phyloP scores from a whole-genome alignment of 306 rosid genomes.

The Mimosa pudica region DNA sequence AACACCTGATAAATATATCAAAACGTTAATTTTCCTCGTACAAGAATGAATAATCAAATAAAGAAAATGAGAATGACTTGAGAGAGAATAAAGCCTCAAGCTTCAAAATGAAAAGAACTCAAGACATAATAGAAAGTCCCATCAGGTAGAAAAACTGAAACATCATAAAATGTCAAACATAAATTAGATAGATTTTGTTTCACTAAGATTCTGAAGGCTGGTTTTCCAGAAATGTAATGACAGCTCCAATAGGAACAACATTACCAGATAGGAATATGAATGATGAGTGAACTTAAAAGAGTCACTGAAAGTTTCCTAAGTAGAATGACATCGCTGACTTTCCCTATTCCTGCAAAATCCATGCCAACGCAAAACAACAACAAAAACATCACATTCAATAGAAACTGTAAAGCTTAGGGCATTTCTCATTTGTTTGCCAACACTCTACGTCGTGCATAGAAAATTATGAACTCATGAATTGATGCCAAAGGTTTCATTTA shows the following conservation, averaged over 20 bases:
- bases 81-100: slow-evolving; percentile 11
- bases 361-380: background rate
- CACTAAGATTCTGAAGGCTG: background rate
- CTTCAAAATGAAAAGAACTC: slow-evolving; percentile 11
- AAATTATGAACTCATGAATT: background rate
- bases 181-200: background rate
- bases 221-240: background rate
- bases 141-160: slow-evolving; percentile 4
- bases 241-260: slow-evolving; percentile 29
- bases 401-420: background rate
- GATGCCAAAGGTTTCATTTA: background rate
- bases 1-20: slow-evolving; percentile 56
- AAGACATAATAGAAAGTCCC: slow-evolving; percentile 4
- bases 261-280: background rate
- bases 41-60: slow-evolving; percentile 7
- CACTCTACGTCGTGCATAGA: slow-evolving; percentile 3
- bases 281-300: slow-evolving; percentile 13
- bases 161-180: background rate
- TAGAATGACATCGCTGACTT: background rate
- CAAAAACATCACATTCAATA: background rate
- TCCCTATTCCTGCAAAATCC: background rate
- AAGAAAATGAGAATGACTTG: background rate
- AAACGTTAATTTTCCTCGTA: background rate
- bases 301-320: slow-evolving; percentile 15
- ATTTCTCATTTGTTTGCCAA: background rate